Conservation (phyloP, 495 filamentous ascomycete genomes). For the Penicillium lagena region DNA sequence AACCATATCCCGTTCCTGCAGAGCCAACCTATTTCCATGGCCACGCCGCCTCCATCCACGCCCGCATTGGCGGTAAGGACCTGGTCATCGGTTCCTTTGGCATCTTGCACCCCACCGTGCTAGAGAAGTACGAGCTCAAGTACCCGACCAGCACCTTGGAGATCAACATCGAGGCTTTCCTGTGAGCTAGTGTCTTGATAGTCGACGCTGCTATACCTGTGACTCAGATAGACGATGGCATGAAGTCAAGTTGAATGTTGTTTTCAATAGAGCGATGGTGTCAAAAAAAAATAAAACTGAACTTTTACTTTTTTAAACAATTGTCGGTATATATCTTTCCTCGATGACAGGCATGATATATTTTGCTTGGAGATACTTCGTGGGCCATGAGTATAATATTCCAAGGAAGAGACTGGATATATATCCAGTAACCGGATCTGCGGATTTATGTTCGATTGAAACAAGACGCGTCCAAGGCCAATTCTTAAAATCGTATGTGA, state of each 20-base stretch:
- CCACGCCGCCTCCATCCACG: slow-evolving; percentile 75
- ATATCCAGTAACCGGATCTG: no score
- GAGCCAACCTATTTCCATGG: slow-evolving; percentile 88
- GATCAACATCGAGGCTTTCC: slow-evolving; percentile 90
- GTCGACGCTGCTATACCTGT: background rate
- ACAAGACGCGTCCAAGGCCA: no score
- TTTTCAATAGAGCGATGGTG: slow-evolving; percentile 15
- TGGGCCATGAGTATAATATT: no score
- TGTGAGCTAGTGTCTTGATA: slow-evolving; percentile 36
- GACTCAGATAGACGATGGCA: slow-evolving; percentile 20
- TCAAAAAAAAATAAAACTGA: slow-evolving; percentile 15
- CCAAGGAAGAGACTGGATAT: no score
- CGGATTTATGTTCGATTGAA: no score
- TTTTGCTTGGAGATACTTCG: no score
- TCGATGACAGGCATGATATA: no score
- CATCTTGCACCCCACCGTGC: slow-evolving; percentile 84
- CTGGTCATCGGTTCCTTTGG: slow-evolving; percentile 79
- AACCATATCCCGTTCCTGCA: slow-evolving; percentile 15
- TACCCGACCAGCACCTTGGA: slow-evolving; percentile 94
- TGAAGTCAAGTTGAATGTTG: slow-evolving; percentile 12
- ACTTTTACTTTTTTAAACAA: background rate
- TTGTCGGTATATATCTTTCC: background rate
- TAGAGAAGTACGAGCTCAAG: slow-evolving; percentile 90
- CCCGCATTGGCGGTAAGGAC: slow-evolving; percentile 64
- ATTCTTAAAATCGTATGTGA: no score